These are phyloP conservation scores for Achaetomium macrosporum DNA, from an alignment of 2,329 filamentous ascomycete genomes.

Conservation along the genomic window DNA sequence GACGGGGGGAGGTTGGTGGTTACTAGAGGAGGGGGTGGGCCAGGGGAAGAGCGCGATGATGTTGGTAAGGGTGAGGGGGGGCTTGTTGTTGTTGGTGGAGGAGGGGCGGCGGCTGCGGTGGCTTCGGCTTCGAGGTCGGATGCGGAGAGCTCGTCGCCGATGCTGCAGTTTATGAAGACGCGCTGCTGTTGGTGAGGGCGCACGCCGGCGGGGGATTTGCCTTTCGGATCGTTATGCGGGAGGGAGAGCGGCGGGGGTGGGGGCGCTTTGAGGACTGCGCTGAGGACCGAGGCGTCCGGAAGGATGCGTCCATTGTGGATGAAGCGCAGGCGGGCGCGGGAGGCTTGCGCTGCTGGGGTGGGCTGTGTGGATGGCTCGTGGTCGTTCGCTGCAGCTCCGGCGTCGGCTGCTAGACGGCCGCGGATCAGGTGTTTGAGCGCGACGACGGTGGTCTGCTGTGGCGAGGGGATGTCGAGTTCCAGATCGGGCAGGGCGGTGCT, in stretches of 20 bases:
- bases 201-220: slow-evolving; percentile 57
- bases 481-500: slow-evolving; percentile 79
- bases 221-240: slow-evolving; percentile 41
- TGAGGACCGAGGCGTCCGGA: slow-evolving; percentile 64
- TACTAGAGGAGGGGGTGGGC: slow-evolving; percentile 1
- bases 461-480: slow-evolving; percentile 65
- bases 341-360: slow-evolving; percentile 15
- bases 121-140: slow-evolving; percentile 58
- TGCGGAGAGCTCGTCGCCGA: slow-evolving; percentile 66
- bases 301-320: slow-evolving; percentile 88
- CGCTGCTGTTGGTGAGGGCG: slow-evolving; percentile 34
- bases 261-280: slow-evolving; percentile 59
- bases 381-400: slow-evolving; percentile 31
- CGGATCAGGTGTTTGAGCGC: slow-evolving; percentile 81
- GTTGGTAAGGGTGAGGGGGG: slow-evolving; percentile 17
- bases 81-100: slow-evolving; percentile 16
- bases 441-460: slow-evolving; percentile 64
- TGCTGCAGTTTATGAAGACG: slow-evolving; percentile 89
- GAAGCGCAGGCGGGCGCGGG: slow-evolving; percentile 70
- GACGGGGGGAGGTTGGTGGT: slow-evolving; percentile 29
- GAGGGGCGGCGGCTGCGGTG: slow-evolving; percentile 41
- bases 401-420: slow-evolving; percentile 50
- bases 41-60: background rate
- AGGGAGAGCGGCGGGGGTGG: slow-evolving; percentile 45
- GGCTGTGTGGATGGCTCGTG: background rate